Evolutionary conservation across 805 yeast species (phyloP).

Genomic region (Candida takata): DNA sequence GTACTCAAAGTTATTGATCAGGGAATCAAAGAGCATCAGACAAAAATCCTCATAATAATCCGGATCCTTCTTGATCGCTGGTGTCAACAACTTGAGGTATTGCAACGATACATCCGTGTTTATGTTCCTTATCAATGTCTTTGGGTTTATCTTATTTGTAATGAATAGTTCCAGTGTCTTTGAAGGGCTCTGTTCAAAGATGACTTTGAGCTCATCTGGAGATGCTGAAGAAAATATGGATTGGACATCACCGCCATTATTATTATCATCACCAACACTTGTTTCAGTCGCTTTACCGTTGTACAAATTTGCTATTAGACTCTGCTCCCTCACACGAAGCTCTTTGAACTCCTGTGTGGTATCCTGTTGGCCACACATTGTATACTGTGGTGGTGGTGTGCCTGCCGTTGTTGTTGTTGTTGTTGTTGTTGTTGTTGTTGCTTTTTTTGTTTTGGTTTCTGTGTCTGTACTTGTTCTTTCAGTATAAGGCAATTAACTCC

Average conservation of each 20-base stretch:
- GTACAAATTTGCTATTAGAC: too few relatives aligned
- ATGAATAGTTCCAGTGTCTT: slow-evolving; percentile 2
- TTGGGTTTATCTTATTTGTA: background rate
- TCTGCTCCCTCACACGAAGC: too few relatives aligned
- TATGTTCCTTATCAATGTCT: slow-evolving; percentile 1
- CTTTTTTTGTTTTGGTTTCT: too few relatives aligned
- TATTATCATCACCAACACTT: too few relatives aligned
- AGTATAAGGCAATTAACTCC: too few relatives aligned
- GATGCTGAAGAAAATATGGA: slow-evolving; percentile 2
- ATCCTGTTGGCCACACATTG: too few relatives aligned
- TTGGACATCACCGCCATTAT: too few relatives aligned
- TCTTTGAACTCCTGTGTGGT: too few relatives aligned
- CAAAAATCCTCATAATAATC: slow-evolving; percentile 11
- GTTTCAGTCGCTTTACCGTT: background rate
- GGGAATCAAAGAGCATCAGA: slow-evolving; percentile 20
- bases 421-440: too few relatives aligned
- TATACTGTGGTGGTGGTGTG: too few relatives aligned
- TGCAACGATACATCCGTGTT: slow-evolving; percentile 4
- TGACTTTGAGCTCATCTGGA: slow-evolving; percentile 1
- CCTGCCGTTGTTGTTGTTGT: too few relatives aligned
- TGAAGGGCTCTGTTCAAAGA: background rate
- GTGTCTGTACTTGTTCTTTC: too few relatives aligned
- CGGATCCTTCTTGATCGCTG: slow-evolving; percentile 2
- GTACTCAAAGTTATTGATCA: slow-evolving; percentile 23
- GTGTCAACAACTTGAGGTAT: slow-evolving; percentile 7